phyloP scores from a whole-genome alignment of 2,329 filamentous ascomycete species.

The Pyrenochaeta sp. region DNA sequence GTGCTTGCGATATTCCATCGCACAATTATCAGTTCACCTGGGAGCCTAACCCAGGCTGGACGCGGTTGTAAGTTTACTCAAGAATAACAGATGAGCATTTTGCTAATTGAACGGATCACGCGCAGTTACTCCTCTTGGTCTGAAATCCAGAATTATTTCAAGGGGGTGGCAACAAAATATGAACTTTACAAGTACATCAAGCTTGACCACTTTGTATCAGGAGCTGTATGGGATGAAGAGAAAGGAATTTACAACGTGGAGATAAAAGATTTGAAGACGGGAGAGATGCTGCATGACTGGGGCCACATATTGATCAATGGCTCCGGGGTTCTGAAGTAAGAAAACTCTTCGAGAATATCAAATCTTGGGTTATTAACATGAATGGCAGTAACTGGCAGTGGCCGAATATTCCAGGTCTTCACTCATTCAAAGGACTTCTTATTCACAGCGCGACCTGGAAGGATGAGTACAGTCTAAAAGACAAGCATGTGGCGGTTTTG shows the following conservation, averaged over 20 bases:
- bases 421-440: slow-evolving; percentile 49
- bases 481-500: slow-evolving; percentile 49
- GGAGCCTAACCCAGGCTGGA: slow-evolving; percentile 52
- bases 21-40: slow-evolving; percentile 52
- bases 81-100: background rate
- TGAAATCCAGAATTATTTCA: slow-evolving; percentile 58
- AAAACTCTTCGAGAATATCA: background rate
- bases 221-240: slow-evolving; percentile 2
- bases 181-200: background rate
- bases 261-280: background rate
- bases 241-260: background rate
- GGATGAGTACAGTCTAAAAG: slow-evolving; percentile 36
- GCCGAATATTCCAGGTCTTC: slow-evolving; percentile 47
- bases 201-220: background rate
- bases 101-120: background rate
- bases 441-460: slow-evolving; percentile 52
- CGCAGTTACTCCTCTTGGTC: slow-evolving; percentile 49
- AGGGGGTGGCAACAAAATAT: slow-evolving; percentile 37
- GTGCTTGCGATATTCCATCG: slow-evolving; percentile 4
- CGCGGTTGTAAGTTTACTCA: background rate
- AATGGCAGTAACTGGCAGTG: slow-evolving; percentile 39
- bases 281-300: background rate
- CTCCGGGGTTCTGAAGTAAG: slow-evolving; percentile 1
- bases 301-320: slow-evolving; percentile 1
- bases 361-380: background rate